Evolutionary conservation across 306 rosid species (phyloP), one percentile per base, ranked within the genome.

Genomic region (Abrus precatorius): DNA sequence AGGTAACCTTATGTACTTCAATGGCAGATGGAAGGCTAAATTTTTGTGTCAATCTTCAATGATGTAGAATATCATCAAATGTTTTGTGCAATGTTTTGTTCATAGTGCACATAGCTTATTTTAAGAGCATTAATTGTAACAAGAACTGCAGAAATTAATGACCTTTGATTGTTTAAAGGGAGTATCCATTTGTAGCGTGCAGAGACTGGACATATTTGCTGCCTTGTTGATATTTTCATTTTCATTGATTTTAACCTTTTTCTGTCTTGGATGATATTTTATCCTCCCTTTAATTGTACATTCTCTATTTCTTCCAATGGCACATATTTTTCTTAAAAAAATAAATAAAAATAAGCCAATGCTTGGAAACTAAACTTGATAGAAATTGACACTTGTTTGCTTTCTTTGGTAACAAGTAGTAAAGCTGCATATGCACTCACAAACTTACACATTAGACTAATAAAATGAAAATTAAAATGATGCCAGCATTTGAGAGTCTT

Each of bases 381-480:
- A 33, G 44, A 80, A 29, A 33, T 13, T 27, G 47, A 47, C 30
- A 30, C 62, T 50, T 71, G 47, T 49, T 71, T 62, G 34, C 59
- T 20, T 82, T 82, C 40, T 12, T 9, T 69, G 36, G 71, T 44
- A 40, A 56, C 28, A 53, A 20, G 32, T 76, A 50, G 34, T 40
- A 32, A 40, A 49, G 79, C 64, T 62, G 33, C 55, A 32, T 61
- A 48, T 41, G 33, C 32, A 50, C n/a, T 49, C 56, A 80, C 45
- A 13, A 29, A 40, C n/a, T 48, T 48, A 28, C 49, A 7, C 28
- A 11, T 57, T 38, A 8, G 40, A 61, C 53, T 48, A 36, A 49
- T 68, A 57, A 55, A 61, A 34, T 20, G 20, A 66, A 32, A 12
- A 30, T 29, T 60, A 5, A 63, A 71, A 14, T 36, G 14, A 20